Base-by-base conservation (phyloP, 106 monocot species). In the Vanilla planifolia region DNA sequence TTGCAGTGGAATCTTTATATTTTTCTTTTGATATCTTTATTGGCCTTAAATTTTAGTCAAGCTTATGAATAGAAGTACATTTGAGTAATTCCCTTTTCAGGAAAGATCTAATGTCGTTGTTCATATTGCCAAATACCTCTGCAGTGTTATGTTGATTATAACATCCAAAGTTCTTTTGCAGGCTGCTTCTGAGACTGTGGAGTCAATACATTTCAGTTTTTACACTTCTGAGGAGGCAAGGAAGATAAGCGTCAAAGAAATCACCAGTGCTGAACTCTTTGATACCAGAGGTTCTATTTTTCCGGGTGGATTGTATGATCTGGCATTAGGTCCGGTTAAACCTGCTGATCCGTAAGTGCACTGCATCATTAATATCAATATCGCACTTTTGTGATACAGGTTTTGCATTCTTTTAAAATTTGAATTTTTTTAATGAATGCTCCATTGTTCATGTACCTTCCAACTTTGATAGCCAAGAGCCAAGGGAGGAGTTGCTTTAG, bases 201-300 rank as follows among this genome's bases (percentile, higher is more conserved):
- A 76, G 4, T 75, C 73, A 1, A 40, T 87, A 39, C 41, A 51
- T 15, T 87, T 87, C 67, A 67, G 74, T 44, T 87, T 82, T 55
- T 87, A 87, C 53, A 34, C 61, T 0, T 2, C 63, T 0, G 82
- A 82, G 9, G 87, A 87, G 21, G 26, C 73, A 3, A 65, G 75
- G 27, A 69, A 56, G 47, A 65, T 87, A 14, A 87, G 87, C 35
- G 72, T 87, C 8, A 87, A 87, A 36, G 59, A 53, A 72, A 79
- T 87, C 15, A 76, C 79, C 8, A 76, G 50, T 14, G 28, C 72
- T 3, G 79, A 79, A 35, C 67, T 82, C 23, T 52, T 82, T 62
- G 87, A 87, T 60, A 25, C 48, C 27, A 82, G 76, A 63, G 48
- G 67, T 17, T 13, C 23, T 22, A 69, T 79, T 22, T 51, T 87